Evolutionary conservation across 2,329 filamentous ascomycete genomes (phyloP), one percentile per base, ranked within the genome.

Genomic region (Sclerotinia spermophila): DNA sequence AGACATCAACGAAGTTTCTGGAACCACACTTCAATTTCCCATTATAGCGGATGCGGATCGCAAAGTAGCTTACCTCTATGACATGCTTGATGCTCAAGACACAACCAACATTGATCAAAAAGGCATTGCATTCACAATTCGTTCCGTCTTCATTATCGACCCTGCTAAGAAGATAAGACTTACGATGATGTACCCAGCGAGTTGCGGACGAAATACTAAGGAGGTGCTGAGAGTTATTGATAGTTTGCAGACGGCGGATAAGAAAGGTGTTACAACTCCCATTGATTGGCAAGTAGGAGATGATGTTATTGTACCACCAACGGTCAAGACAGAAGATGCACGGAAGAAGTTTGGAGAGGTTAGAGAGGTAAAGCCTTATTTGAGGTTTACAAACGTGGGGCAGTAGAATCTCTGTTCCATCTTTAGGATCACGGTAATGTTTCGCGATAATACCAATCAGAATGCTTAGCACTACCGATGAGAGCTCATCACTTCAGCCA

Each of bases 111-210:
- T 93, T 70, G 90, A 93, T 81, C 81, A 85, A 78, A 92, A 92
- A 86, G 90, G 90, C 76, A 91, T 94, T 76, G 92, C 93, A 71
- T 94, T 96, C 82, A 97, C 93, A 76, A 96, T 97, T 83, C 92
- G 94, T 78, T 92, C 91, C 77, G 94, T 97, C 79, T 97, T 95
- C 85, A 86, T 97, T 83, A 95, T 97, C 81, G 93, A 97, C 84
- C 93, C 93, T 74, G 88, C 87, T 81, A 96, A 96, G 90, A 94
- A 90, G 82, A 94, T 97, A 82, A 90, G 94, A 77, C 88, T 94
- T 79, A 95, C 92, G 80, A 91, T 97, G 84, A 89, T 91, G 81
- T 97, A 97, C 85, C 93, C 94, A 58, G 93, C 93, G 72, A 93
- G 90, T 71, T 95, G 92, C 58, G 94, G 93, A 81, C 89, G 91